These are phyloP conservation scores for Bacterosira constricta DNA, from an alignment of 108 stramenopile species.

Conservation along the genomic window DNA sequence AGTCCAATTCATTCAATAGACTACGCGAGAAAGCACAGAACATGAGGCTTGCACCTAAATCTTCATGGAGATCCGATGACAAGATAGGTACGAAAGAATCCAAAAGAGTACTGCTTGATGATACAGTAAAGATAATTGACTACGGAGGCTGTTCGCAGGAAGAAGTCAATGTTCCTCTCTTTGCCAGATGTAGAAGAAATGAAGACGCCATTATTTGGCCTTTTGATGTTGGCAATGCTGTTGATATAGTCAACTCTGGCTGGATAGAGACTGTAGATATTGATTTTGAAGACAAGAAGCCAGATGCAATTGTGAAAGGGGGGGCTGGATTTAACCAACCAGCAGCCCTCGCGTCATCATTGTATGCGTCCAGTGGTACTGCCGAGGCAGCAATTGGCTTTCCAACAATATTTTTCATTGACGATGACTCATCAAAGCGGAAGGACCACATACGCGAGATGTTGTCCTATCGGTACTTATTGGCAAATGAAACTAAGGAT, in stretches of 20 bases:
- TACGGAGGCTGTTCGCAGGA: slow-evolving; percentile 8
- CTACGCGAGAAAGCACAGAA: slow-evolving; percentile 18
- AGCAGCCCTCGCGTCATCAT: too few relatives aligned
- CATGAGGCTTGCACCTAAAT: slow-evolving; percentile 20
- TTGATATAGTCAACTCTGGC: slow-evolving; percentile 12
- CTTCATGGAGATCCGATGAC: slow-evolving; percentile 26
- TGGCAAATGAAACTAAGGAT: slow-evolving; percentile 6
- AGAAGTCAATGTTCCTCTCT: slow-evolving; percentile 27
- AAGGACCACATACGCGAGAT: slow-evolving; percentile 3
- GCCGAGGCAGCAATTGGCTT: neutral
- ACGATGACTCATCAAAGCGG: neutral
- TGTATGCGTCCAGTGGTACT: too few relatives aligned
- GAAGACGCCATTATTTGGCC: slow-evolving; percentile 40
- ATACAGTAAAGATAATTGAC: slow-evolving; percentile 34
- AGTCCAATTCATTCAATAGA: slow-evolving; percentile 44
- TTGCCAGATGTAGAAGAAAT: slow-evolving; percentile 15
- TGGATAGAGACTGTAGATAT: slow-evolving; percentile 14
- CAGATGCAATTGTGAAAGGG: slow-evolving; percentile 10
- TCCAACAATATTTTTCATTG: neutral
- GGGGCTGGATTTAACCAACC: neutral
- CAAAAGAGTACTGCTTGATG: slow-evolving; percentile 44
- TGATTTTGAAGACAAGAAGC: slow-evolving; percentile 25
- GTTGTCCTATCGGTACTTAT: slow-evolving; percentile 31
- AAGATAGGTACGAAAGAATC: slow-evolving; percentile 20
- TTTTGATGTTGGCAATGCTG: slow-evolving; percentile 8